Evolutionary conservation across 2,329 filamentous ascomycete species (phyloP), one percentile per base, ranked within the genome.

Genomic region (Diaporthe citrichinensis): DNA sequence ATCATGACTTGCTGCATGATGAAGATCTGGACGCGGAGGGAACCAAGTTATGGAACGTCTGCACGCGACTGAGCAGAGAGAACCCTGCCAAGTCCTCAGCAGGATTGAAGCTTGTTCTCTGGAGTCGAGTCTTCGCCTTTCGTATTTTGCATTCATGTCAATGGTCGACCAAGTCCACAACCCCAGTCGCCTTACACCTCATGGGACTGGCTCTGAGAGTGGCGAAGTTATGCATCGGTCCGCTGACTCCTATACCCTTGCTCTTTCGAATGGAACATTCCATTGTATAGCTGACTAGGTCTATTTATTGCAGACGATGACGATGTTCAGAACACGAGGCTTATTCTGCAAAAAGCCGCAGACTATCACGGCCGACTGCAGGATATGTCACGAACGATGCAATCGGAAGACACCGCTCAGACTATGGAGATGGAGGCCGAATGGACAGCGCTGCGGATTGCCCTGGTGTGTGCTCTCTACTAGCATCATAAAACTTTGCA

Each of bases 191-290:
- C 36, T 65, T 14, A 41, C 90, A 93, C 73, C 82, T 95, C 28
- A 86, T 95, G 81, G 92, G 90, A 80, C 84, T 94, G 78, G 92
- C 92, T 15, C 84, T 97, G 74, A 94, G 92, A 81, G 88, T 92
- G 7, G 89, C 89, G 28, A 90, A 87, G 79, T 86, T 86, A 55
- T 95, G 93, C 78, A 85, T 97, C 58, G 88, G 90, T 88, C n/a
- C 34, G 75, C 69, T 6, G 1, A 2, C 36, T 53, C 23, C 17
- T 25, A 28, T 14, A 10, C 7, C 12, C 7, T 36, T n/a, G 14
- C 36, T 23, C 3, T 20, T 28, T 2, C 5, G 12, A 44, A 3
- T 10, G 28, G 46, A n/a, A 44, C 12, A 25, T 79, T 80, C 53
- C 82, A 80, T 75, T 74, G 25, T 12, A 28, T 41, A 12, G 74